Evolutionary conservation across 257 asterid genomes (phyloP), one percentile per base, ranked within the genome.

Genomic region (Przewalskia tangutica): DNA sequence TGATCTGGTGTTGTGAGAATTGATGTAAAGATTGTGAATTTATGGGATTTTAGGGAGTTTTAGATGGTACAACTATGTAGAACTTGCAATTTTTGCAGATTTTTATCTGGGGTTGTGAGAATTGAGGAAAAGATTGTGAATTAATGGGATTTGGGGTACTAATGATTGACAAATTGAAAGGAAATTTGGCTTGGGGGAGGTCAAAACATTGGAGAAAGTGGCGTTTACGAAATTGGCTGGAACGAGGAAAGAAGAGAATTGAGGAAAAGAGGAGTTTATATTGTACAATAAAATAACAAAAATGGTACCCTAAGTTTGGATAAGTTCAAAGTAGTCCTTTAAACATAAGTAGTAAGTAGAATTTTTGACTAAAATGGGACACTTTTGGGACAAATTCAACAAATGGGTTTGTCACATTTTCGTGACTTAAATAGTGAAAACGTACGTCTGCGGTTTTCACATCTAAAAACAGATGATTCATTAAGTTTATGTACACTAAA

Each of bases 121-220:
- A 12, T 50, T 73, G 23, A 50, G 18, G 62, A 4, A 50, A 23
- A 50, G 62, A 23, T 73, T 73, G 79, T 6, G 8, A 50, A 7
- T 23, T 50, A 32, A 20, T 73, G 42, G 59, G 23, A 73, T 48
- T 73, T 12, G 50, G 62, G 59, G 60, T 23, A 13, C 8, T 51
- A 73, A 73, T 73, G 62, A 73, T 50, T 73, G 79, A 59, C 4
- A 73, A 73, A 12, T 50, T 48, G 79, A 51, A 73, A 62, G 79
- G 62, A 73, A 23, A 3, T 48, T 73, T 73, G 79, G 79, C 59
- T 44, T 73, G 79, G 38, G 38, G 48, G 79, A 48, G 62, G 79
- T 73, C 79, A 50, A 73, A 68, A 48, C 3, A 23, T 13, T 1
- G 60, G 23, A 48, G 79, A 73, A 73, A 48, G 62, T 73, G 60